phyloP scores from a whole-genome alignment of 163 green algal species.

The Chlorella variabilis region DNA sequence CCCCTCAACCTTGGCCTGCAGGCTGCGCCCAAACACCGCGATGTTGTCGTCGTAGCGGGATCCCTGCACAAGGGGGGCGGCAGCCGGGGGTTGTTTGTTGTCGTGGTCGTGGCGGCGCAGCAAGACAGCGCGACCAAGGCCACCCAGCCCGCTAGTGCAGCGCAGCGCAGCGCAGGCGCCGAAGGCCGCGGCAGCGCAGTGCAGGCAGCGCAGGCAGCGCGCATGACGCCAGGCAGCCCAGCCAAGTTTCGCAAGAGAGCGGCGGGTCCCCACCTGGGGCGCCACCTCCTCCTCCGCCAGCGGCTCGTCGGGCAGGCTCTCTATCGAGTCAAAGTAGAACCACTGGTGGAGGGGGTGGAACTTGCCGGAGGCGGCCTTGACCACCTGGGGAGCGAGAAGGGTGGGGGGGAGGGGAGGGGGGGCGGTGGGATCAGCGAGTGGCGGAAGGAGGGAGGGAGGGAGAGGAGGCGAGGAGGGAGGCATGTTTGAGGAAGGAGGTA shows the following conservation, averaged over 20 bases:
- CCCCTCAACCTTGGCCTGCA: constrained; percentile 77
- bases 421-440: too few relatives aligned
- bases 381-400: constrained; percentile 70
- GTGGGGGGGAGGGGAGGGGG: neutral
- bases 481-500: too few relatives aligned
- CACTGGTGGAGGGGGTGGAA: constrained; percentile 96
- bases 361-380: constrained; percentile 97
- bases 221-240: too few relatives aligned
- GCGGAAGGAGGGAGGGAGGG: too few relatives aligned
- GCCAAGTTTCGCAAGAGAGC: too few relatives aligned
- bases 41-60: constrained; percentile 90
- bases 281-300: constrained; percentile 77
- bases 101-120: too few relatives aligned
- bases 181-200: too few relatives aligned
- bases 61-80: constrained; percentile 40
- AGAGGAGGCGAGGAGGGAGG: neutral
- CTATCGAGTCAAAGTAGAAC: constrained; percentile 92
- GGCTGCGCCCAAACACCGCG: constrained; percentile 83
- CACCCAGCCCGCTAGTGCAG: too few relatives aligned
- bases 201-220: too few relatives aligned
- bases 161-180: too few relatives aligned
- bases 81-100: too few relatives aligned
- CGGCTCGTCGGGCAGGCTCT: constrained; percentile 85
- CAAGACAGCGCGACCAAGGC: too few relatives aligned
- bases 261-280: constrained; percentile 65